These are phyloP conservation scores for Panicum miliaceum DNA, from an alignment of 176 grass and related monocot genomes.

Conservation along the genomic window DNA sequence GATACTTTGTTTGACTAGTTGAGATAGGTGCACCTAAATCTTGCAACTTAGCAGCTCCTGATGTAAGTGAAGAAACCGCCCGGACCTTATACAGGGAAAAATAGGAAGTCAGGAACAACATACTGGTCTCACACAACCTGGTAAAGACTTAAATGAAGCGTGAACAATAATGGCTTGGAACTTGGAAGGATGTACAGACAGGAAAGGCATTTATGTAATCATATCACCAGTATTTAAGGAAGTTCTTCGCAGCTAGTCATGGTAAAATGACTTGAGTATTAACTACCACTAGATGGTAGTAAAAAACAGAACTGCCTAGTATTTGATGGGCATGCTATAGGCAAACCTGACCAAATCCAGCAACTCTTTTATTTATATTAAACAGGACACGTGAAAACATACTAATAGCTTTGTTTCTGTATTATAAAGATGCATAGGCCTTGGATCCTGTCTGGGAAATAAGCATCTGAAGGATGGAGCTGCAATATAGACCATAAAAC, in stretches of 20 bases:
- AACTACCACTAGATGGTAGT: not conserved
- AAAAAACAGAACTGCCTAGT: not conserved
- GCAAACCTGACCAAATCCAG: constrained; percentile 30
- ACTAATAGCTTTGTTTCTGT: constrained; percentile 29
- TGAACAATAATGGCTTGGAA: constrained; percentile 11
- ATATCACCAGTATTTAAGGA: constrained; percentile 26
- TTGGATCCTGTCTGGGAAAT: constrained; percentile 6
- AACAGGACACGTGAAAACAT: constrained; percentile 17
- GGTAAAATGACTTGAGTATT: constrained; percentile 2
- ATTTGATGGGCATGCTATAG: constrained; percentile 21
- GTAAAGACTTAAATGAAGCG: not conserved
- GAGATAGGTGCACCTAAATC: constrained; percentile 58
- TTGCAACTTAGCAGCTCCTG: constrained; percentile 40
- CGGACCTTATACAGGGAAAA: constrained; percentile 46
- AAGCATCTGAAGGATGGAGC: not conserved
- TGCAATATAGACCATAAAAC: not conserved
- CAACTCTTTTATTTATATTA: constrained; percentile 6
- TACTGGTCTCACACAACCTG: not conserved
- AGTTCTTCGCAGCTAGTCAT: constrained; percentile 1
- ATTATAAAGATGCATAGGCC: constrained; percentile 22
- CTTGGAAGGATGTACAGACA: constrained; percentile 23
- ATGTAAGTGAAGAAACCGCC: constrained; percentile 48
- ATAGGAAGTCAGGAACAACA: constrained; percentile 30
- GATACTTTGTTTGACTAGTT: constrained; percentile 72
- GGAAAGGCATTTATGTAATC: constrained; percentile 29